Evolutionary conservation across 352 stramenopile genomes (phyloP), one percentile per base, ranked within the genome.

Genomic region (Aphanomyces euteiches): DNA sequence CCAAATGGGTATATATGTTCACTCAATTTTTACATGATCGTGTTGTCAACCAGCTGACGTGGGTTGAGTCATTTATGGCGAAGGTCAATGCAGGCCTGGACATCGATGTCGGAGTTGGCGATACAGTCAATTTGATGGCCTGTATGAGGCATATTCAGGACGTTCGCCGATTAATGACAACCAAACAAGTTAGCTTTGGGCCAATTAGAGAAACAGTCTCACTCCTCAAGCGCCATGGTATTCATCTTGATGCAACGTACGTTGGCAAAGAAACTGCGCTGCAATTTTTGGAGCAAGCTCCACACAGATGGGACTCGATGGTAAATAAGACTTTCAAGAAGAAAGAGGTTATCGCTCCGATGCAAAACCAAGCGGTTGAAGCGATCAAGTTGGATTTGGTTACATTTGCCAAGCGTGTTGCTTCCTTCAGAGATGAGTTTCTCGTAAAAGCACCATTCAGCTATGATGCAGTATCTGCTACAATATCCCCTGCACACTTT

Each of bases 251-350:
- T 54, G 89, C 97, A 39, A 93, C 79, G 6, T 92, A 92, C 58
- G 91, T 95, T 47, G 79, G 80, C 0, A 84, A 90, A 45, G 79
- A 95, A 39, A 79, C 85, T 3, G 81, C 93, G 5, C 85, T 91
- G 47, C 85, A 96, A 53, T 99, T 98, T 75, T 76, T 99, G 28
- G 96, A 99, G 72, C 93, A 96, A 36, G 93, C 93, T 17, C 95
- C 95, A 7, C 91, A 98, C 81, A 89, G 97, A 64, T 99, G 96
- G 96, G 96, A 99, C 72, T 92, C 82, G 5, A 96, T 98, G 17
- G 92, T 98, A 37, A 99, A 98, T 77, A 98, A 98, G 75, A 98
- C 95, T 17, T 99, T 98, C 77, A 97, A 97, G 74, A 98, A 98
- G 75, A 99, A 99, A 69, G 96, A 99, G 77, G 93, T 98, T 72